A percentile compares a stretch with the other conserved stretches of the same genome.
Conservation (phyloP, 495 filamentous ascomycete genomes). For the Xylaria scruposa region DNA sequence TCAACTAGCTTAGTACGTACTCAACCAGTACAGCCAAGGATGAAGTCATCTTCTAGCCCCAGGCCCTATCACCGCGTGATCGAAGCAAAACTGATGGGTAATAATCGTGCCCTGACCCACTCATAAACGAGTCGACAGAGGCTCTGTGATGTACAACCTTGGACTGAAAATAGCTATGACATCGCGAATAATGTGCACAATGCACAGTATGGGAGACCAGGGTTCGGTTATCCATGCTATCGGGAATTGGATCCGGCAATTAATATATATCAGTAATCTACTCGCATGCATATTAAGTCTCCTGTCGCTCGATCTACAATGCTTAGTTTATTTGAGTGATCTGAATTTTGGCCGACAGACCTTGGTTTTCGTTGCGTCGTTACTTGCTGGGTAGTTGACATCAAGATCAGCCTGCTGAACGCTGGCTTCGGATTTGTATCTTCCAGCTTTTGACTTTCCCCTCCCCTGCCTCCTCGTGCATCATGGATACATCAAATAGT, state of each 20-base stretch:
- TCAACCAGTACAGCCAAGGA: background rate
- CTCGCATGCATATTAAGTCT: constrained; percentile 19
- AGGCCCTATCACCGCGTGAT: constrained; percentile 2
- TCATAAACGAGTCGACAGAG: background rate
- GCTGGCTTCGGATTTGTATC: background rate
- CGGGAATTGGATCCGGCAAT: constrained; percentile 21
- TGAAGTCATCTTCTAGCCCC: constrained; percentile 14
- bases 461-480: background rate
- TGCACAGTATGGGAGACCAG: background rate
- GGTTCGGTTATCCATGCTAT: constrained; percentile 11
- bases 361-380: background rate
- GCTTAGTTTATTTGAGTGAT: background rate
- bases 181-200: background rate
- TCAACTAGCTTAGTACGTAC: background rate
- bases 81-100: constrained; percentile 2
- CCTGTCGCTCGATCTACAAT: background rate
- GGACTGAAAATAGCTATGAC: background rate
- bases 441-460: background rate
- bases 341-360: background rate
- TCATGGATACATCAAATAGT: constrained; percentile 33
- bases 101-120: constrained; percentile 12
- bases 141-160: background rate
- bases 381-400: background rate
- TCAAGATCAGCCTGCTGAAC: background rate
- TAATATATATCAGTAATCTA: constrained; percentile 17